Conservation (phyloP, 768 basidiomycete species). For the Auricularia sp. region DNA sequence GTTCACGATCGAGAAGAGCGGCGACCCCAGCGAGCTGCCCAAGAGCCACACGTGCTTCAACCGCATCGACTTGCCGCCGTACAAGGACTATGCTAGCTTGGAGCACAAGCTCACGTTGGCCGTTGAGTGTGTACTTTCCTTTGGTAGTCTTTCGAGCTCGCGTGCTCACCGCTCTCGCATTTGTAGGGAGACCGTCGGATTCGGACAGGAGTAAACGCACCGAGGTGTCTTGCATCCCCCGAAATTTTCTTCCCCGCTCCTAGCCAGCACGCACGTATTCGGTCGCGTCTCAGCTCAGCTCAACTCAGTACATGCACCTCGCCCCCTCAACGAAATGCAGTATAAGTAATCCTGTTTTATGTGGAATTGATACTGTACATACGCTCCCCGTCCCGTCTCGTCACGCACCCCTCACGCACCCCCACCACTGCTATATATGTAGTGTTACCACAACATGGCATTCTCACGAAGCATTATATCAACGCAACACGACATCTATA, state of each 20-base stretch:
- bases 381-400: no score
- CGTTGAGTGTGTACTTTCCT: slow-evolving; percentile 61
- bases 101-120: slow-evolving; percentile 93
- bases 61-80: slow-evolving; percentile 90
- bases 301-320: background rate
- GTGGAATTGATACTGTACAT: background rate
- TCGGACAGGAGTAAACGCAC: slow-evolving; percentile 70
- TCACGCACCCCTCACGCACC: no score
- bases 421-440: no score
- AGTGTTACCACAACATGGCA: no score
- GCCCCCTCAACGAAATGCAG: background rate
- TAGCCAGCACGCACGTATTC: background rate
- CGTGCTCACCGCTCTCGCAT: slow-evolving; percentile 8
- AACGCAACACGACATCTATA: no score
- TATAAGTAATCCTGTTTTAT: background rate
- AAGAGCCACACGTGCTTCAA: slow-evolving; percentile 88
- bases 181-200: slow-evolving; percentile 80
- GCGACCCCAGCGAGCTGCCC: slow-evolving; percentile 90
- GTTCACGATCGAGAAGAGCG: slow-evolving; percentile 98
- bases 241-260: background rate
- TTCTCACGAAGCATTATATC: no score
- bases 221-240: background rate
- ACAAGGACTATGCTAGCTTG: slow-evolving; percentile 87
- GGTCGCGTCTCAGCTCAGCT: background rate
- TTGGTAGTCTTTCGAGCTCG: slow-evolving; percentile 4